Conservation (phyloP, 176 grass and related monocot genomes). For the Avena insularis region DNA sequence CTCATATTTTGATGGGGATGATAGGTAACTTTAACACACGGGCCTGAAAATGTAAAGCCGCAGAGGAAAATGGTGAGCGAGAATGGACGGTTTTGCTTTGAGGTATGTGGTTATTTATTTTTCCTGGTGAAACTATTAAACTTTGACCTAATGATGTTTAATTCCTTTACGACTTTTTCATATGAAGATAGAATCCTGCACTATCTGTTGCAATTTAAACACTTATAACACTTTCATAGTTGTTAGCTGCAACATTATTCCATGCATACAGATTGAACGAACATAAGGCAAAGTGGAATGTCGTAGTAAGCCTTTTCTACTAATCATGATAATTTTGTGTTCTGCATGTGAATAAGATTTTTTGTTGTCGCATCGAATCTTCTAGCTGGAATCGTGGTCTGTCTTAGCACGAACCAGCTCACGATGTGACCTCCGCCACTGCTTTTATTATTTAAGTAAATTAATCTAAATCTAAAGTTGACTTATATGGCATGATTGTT, state of each 20-base stretch:
- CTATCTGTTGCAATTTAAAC: slow-evolving; percentile 1
- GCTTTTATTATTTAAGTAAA: slow-evolving; percentile 22
- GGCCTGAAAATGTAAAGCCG: slow-evolving; percentile 79
- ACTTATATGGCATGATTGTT: background rate
- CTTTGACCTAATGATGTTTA: background rate
- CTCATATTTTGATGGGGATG: slow-evolving; percentile 38
- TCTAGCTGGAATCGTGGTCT: slow-evolving; percentile 1
- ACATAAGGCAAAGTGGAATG: background rate
- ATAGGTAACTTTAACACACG: slow-evolving; percentile 85
- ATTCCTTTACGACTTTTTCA: slow-evolving; percentile 11
- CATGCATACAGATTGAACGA: slow-evolving; percentile 23
- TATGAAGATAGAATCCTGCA: slow-evolving; percentile 2
- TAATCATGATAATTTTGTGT: background rate
- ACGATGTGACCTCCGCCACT: background rate
- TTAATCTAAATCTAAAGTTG: slow-evolving; percentile 1
- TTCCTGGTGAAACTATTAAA: background rate
- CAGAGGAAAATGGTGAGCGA: slow-evolving; percentile 71
- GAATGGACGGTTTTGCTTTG: slow-evolving; percentile 93
- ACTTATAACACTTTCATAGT: background rate
- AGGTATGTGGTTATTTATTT: slow-evolving; percentile 55
- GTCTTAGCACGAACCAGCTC: slow-evolving; percentile 15
- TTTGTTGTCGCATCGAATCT: background rate
- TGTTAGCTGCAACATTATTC: slow-evolving; percentile 23
- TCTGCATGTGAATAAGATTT: background rate
- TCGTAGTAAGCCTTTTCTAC: background rate